These are phyloP conservation scores for Drechslerella dactyloides DNA, from an alignment of 2,329 filamentous ascomycete genomes.

Conservation along the genomic window DNA sequence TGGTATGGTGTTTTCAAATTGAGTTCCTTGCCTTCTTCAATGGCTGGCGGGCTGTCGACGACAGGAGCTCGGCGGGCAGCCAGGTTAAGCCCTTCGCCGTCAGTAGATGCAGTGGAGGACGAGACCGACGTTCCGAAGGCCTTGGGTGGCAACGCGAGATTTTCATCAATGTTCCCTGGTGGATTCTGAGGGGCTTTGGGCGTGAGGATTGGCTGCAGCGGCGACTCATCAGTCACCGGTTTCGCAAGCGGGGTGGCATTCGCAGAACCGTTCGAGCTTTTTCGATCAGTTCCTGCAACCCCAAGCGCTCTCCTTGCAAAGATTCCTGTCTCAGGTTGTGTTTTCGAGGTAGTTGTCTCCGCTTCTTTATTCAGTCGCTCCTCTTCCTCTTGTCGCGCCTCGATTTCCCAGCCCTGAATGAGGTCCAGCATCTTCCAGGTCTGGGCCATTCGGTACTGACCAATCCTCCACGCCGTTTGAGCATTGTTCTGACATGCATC, in stretches of 20 bases:
- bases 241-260: slow-evolving; percentile 45
- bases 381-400: slow-evolving; percentile 41
- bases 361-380: slow-evolving; percentile 39
- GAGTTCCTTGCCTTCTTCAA: slow-evolving; percentile 37
- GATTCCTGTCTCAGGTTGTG: slow-evolving; percentile 17
- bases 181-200: slow-evolving; percentile 47
- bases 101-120: slow-evolving; percentile 53
- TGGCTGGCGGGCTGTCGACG: slow-evolving; percentile 26
- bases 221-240: slow-evolving; percentile 50
- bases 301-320: slow-evolving; percentile 47
- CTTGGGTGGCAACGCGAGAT: slow-evolving; percentile 51
- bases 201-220: slow-evolving; percentile 47
- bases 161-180: slow-evolving; percentile 49
- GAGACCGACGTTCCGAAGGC: slow-evolving; percentile 53
- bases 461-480: slow-evolving; percentile 51
- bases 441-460: slow-evolving; percentile 53
- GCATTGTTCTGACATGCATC: slow-evolving; percentile 53
- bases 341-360: slow-evolving; percentile 30
- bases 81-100: slow-evolving; percentile 49
- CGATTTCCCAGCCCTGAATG: slow-evolving; percentile 51
- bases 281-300: slow-evolving; percentile 33
- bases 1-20: slow-evolving; percentile 21
- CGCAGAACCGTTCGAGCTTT: slow-evolving; percentile 38
- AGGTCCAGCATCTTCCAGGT: slow-evolving; percentile 54
- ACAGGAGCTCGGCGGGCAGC: slow-evolving; percentile 33